Evolutionary conservation across 495 filamentous ascomycete genomes (phyloP).

Genomic region (Aspergillus taichungensis): DNA sequence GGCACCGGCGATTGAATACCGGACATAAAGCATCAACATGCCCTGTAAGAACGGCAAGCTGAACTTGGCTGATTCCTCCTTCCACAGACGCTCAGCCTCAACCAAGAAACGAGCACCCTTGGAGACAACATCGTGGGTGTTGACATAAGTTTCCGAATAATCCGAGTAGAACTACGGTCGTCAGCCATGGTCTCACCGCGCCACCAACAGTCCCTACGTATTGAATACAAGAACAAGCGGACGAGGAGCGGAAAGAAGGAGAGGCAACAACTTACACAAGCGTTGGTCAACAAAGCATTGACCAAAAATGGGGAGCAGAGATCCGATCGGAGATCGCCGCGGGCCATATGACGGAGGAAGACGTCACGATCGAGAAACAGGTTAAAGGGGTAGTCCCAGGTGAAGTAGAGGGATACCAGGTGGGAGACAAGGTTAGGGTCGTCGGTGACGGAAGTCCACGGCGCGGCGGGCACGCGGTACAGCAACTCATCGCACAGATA

Average conservation of each 20-base stretch:
- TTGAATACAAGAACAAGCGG: background rate
- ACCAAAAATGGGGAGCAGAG: conserved; percentile 48
- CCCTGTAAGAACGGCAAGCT: conserved; percentile 33
- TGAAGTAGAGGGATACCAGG: conserved; percentile 45
- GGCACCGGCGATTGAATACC: conserved; percentile 35
- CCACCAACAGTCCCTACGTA: background rate
- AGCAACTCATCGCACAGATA: conserved; percentile 34
- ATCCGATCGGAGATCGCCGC: conserved; percentile 19
- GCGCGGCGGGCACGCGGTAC: conserved; percentile 34
- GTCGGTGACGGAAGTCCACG: conserved; percentile 45
- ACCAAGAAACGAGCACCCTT: conserved; percentile 36
- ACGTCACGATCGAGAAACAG: conserved; percentile 38
- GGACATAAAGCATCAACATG: conserved; percentile 35
- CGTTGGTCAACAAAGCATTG: conserved; percentile 44
- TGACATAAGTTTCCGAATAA: conserved; percentile 35
- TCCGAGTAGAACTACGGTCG: conserved; percentile 35
- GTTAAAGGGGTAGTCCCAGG: conserved; percentile 47
- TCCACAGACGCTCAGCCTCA: conserved; percentile 31
- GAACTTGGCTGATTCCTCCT: conserved; percentile 14
- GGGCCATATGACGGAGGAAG: conserved; percentile 39
- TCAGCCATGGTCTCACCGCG: background rate
- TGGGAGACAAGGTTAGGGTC: conserved; percentile 45
- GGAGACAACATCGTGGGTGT: conserved; percentile 33
- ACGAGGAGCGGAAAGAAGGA: background rate
- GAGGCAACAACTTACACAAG: conserved; percentile 30